A percentile compares a stretch with the other conserved stretches of the same genome.
Conservation (phyloP, 768 basidiomycete species). For the Gloeophyllum trabeum region DNA sequence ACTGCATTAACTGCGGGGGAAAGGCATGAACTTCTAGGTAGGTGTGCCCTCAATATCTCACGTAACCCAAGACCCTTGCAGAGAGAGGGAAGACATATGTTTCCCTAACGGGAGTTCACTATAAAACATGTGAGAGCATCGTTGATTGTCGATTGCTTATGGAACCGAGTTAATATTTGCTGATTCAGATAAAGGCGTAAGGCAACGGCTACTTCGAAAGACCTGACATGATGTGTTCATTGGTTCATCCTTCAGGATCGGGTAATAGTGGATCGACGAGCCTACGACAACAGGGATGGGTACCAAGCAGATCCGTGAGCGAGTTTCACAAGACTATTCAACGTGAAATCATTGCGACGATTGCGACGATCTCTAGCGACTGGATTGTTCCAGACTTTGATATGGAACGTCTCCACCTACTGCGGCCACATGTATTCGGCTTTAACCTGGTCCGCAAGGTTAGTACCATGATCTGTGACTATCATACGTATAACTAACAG, state of each 20-base stretch:
- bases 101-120: conserved; percentile 8
- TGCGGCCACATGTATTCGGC: not conserved
- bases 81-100: conserved; percentile 6
- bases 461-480: not conserved
- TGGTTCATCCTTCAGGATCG: conserved; percentile 7
- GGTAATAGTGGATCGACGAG: conserved; percentile 12
- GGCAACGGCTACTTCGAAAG: not conserved
- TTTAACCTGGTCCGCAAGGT: not conserved
- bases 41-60: too few relatives aligned
- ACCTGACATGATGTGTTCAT: not conserved
- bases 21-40: conserved; percentile 6
- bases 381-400: not conserved
- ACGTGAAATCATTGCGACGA: not conserved
- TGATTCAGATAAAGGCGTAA: conserved; percentile 9
- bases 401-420: not conserved
- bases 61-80: not conserved
- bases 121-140: conserved; percentile 7
- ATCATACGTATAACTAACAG: not conserved
- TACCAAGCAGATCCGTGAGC: conserved; percentile 4
- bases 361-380: not conserved
- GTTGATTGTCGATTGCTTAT: not conserved
- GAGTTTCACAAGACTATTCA: not conserved
- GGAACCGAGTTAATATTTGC: not conserved
- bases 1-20: conserved; percentile 5
- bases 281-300: conserved; percentile 2